Percentiles rank a stretch among this genome's conserved stretches.
These are phyloP conservation scores for Colletotrichum sojae DNA, from an alignment of 2,329 filamentous ascomycete species.

Conservation along the genomic window DNA sequence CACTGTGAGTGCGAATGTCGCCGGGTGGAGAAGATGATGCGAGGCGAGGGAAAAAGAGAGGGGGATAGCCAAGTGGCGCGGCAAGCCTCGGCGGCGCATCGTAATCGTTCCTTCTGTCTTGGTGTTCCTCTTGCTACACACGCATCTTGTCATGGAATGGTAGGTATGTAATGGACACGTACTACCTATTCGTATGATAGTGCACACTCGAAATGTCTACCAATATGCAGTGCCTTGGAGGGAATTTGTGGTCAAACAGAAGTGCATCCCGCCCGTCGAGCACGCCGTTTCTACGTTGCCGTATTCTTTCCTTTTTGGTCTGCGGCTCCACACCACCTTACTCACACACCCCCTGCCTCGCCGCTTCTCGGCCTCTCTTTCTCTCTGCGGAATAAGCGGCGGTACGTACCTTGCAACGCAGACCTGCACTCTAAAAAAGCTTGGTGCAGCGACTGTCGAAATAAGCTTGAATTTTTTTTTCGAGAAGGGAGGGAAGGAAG, in stretches of 20 bases:
- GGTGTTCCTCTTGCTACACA: not conserved
- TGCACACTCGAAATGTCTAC: not conserved
- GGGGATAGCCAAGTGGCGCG: not conserved
- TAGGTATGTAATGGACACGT: too few relatives aligned
- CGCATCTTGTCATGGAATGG: too few relatives aligned
- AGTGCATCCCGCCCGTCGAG: not conserved
- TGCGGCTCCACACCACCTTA: not conserved
- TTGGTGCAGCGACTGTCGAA: slow-evolving; percentile 41
- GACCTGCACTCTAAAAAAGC: slow-evolving; percentile 39
- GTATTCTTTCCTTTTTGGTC: slow-evolving; percentile 14
- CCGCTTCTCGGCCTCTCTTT: slow-evolving; percentile 16
- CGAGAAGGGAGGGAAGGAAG: slow-evolving; percentile 33
- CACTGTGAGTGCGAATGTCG: too few relatives aligned
- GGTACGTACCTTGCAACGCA: not conserved
- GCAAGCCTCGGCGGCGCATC: slow-evolving; percentile 19
- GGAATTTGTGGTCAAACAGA: not conserved
- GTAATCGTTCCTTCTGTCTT: slow-evolving; percentile 21
- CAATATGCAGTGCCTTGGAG: not conserved
- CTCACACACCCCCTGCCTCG: not conserved
- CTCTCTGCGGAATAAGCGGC: not conserved
- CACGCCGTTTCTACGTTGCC: slow-evolving; percentile 10
- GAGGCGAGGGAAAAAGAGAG: not conserved
- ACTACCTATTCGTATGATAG: too few relatives aligned
- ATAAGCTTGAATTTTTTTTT: slow-evolving; percentile 42
- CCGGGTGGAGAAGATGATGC: not conserved